Evolutionary conservation across 768 basidiomycete species (phyloP), one percentile per base, ranked within the genome.

Genomic region (Grammothele lineata): DNA sequence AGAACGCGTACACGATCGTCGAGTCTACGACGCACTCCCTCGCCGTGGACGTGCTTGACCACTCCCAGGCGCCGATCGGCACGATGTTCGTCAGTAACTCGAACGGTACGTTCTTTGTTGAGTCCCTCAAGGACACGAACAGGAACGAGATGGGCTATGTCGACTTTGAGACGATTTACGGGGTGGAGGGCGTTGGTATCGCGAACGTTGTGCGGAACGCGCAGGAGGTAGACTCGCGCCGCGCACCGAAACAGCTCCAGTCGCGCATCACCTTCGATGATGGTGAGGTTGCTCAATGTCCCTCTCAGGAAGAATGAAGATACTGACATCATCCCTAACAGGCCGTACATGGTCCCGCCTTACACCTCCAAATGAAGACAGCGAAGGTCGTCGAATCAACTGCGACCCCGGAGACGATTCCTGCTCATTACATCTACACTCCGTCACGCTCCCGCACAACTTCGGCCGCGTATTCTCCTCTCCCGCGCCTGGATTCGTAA

Each of bases 1-100:
- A 94, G 69, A 94, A 95, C 61, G 89, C 90, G 5, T 97, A 99
- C 63, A 99, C 96, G 9, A 83, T 99, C 57, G 86, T 99, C 49
- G 93, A 98, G 66, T 87, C 85, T 3, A 94, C 92, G 8, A 83
- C 85, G 0, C 92, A 97, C 62, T 97, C 94, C 6, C 76, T 99
- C 21, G 91, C 87, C 4, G 89, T 99, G 32, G 96, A 99, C 61
- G 94, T 98, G 37, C 80, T 95, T 41, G 74, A 89, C 8, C 80
- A 83, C 46, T 78, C 85, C 53, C 65, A 70, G 40, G 69, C 69
- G 45, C 64, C 70, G 9, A 79, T 94, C 35, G 96, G 96, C 2
- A 97, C 95, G 2, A 70, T 99, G 12, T 99, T 97, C 71, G 86
- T 95, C 45, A 89, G 86, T 68, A 96, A 97, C 66, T 91, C 88